These are phyloP conservation scores for Auriscalpium orientale DNA, from an alignment of 768 basidiomycete species.

Conservation along the genomic window DNA sequence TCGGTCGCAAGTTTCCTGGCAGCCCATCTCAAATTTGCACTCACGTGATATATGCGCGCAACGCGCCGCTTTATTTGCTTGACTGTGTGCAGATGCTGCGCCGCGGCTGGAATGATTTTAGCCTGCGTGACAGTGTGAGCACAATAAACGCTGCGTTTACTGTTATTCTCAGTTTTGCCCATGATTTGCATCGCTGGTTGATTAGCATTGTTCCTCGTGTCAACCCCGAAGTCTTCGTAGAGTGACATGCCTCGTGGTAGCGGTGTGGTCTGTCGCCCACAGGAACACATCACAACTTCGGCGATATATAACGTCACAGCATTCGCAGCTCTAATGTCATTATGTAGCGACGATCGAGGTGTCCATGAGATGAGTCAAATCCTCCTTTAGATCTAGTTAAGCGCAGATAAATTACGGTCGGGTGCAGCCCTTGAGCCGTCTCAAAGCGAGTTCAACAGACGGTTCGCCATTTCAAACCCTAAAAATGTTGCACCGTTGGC, in stretches of 20 bases:
- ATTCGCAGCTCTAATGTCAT: too few species aligned
- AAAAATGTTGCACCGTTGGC: conserved; percentile 97
- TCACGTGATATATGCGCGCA: not conserved
- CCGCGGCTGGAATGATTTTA: too few species aligned
- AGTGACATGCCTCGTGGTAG: not conserved
- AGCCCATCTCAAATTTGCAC: not conserved
- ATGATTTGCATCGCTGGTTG: not conserved
- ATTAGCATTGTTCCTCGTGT: not conserved
- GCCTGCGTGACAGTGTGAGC: too few species aligned
- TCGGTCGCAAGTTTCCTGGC: too few species aligned
- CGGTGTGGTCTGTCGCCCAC: not conserved
- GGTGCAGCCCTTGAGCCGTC: not conserved
- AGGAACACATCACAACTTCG: not conserved
- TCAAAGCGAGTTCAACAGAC: conserved; percentile 41
- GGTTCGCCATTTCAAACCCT: conserved; percentile 88
- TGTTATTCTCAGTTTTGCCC: too few species aligned
- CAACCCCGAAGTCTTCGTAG: not conserved
- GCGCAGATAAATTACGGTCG: not conserved
- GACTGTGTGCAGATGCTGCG: too few species aligned
- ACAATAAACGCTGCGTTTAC: too few species aligned
- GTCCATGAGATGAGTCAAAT: not conserved
- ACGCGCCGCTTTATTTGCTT: not conserved
- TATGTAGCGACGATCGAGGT: not conserved
- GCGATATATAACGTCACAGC: not conserved
- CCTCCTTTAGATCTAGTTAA: not conserved